These are phyloP conservation scores for Monosporozyma aquatica DNA, from an alignment of 805 yeast genomes.

Conservation along the genomic window DNA sequence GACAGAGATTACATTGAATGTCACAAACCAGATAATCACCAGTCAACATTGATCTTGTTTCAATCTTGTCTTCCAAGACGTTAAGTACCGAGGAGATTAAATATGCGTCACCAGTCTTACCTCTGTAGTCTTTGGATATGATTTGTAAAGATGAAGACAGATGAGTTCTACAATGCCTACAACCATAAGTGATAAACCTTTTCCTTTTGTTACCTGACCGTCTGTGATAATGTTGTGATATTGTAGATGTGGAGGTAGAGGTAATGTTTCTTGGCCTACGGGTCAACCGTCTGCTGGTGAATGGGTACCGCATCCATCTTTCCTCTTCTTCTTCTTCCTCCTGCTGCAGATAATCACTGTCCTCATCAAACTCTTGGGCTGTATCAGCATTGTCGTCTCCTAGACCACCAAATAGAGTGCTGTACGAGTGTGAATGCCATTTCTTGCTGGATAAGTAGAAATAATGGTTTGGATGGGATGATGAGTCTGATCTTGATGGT, in stretches of 20 bases:
- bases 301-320: background rate
- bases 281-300: background rate
- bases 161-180: constrained; percentile 27
- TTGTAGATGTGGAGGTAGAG: too few relatives aligned
- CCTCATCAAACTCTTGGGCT: background rate
- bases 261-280: background rate
- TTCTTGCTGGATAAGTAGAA: background rate
- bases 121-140: constrained; percentile 40
- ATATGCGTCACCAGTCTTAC: constrained; percentile 50
- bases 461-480: background rate
- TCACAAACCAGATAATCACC: constrained; percentile 52
- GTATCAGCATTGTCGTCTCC: background rate
- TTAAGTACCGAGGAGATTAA: constrained; percentile 44
- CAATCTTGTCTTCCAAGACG: constrained; percentile 31
- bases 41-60: constrained; percentile 45
- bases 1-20: constrained; percentile 47
- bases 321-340: background rate
- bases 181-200: constrained; percentile 26
- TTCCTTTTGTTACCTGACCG: background rate
- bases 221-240: too few relatives aligned
- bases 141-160: constrained; percentile 25
- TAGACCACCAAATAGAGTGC: too few relatives aligned
- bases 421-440: too few relatives aligned
- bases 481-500: background rate
- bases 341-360: background rate